Evolutionary conservation across 805 yeast species (phyloP), one percentile per base, ranked within the genome.

Genomic region (Wickerhamomyces queroliae): DNA sequence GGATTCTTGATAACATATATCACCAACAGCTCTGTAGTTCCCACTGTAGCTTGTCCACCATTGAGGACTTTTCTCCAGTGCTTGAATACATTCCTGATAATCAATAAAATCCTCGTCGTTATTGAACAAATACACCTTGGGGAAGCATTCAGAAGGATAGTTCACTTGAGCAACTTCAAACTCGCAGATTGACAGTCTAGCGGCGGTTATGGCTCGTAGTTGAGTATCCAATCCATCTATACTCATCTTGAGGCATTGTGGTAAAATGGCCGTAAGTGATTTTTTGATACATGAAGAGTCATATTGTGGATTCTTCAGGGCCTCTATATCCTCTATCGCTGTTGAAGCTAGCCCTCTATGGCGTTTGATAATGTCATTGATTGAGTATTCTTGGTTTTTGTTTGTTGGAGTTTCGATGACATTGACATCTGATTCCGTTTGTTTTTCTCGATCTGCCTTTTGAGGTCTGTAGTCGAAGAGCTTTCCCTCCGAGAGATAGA

Each of bases 31-130:
- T 34, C 78, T 67, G 53, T 74, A 80, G 49, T 80, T 74, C 0
- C 87, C 87, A 45, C 79, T 79, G 51, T 72, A 82, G 0, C 82
- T 77, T 0, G 89, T 80, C 91, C 91, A 83, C 71, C 81, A 76
- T 47, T 80, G 83, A 0, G 77, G 64, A 3, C 64, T 59, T 18
- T 49, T 49, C 39, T 74, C 74, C 29, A 76, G 44, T 2, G 62
- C 57, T 4, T 46, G 37, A 23, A 76, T 59, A 43, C 83, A 78
- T 1, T 41, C 45, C 17, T 56, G 55, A 34, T 56, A 47, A 26
- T 58, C 46, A 5, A 50, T 40, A 4, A 30, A 39, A 10, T 36
- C 53, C 36, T 23, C 41, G 24, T 33, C 22, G 10, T 16, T 15
- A 7, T 42, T 33, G 20, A 33, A 34, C 37, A 33, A 40, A 46